Conservation (phyloP, 495 filamentous ascomycete species). For the Cudoniella acicularis region DNA sequence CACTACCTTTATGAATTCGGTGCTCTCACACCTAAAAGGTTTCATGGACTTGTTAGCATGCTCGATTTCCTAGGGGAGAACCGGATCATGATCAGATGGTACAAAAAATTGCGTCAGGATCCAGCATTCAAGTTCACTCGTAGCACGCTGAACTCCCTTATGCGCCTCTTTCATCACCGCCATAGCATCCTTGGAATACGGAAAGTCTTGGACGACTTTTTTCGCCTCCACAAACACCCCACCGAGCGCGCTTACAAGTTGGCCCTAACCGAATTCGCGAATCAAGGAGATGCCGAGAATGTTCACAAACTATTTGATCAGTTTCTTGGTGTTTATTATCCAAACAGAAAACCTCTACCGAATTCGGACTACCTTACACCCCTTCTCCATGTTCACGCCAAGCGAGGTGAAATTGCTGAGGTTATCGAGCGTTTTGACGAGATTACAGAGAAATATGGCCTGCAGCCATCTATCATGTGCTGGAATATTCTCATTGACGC, state of each 20-base stretch:
- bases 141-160: slow-evolving; percentile 32
- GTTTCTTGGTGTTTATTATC: neutral
- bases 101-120: too few relatives aligned
- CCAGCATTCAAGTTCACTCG: too few relatives aligned
- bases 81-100: slow-evolving; percentile 15
- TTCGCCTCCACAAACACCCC: slow-evolving; percentile 33
- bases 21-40: neutral
- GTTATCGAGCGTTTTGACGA: slow-evolving; percentile 57
- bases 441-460: slow-evolving; percentile 46
- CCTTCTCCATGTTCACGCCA: slow-evolving; percentile 64
- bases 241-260: slow-evolving; percentile 41
- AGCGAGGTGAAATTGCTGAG: slow-evolving; percentile 54
- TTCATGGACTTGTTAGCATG: neutral
- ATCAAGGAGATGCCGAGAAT: slow-evolving; percentile 46
- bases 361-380: slow-evolving; percentile 29
- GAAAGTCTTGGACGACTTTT: slow-evolving; percentile 52
- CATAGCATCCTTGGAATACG: slow-evolving; percentile 42
- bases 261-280: slow-evolving; percentile 48
- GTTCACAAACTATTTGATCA: slow-evolving; percentile 52
- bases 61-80: slow-evolving; percentile 1
- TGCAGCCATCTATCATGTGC: slow-evolving; percentile 48
- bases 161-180: slow-evolving; percentile 38
- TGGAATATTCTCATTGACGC: slow-evolving; percentile 82
- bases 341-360: neutral
- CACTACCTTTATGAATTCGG: neutral